Evolutionary conservation across 1,284 basidiomycete genomes (phyloP).

Genomic region (Nidula niveotomentosa): DNA sequence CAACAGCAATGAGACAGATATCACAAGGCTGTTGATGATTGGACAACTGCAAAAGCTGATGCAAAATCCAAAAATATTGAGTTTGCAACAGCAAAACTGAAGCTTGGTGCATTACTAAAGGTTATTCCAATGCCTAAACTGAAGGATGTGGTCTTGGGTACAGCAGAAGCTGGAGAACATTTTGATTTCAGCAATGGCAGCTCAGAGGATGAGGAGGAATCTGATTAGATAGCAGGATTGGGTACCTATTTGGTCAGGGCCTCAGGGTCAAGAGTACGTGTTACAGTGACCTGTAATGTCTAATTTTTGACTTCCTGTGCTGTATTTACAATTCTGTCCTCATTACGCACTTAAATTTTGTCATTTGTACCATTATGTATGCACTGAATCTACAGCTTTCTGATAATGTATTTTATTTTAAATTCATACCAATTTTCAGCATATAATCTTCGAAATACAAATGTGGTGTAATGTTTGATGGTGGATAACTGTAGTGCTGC

Average conservation of each 20-base stretch:
- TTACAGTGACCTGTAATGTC: neutral
- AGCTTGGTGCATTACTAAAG: constrained; percentile 1
- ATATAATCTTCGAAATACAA: neutral
- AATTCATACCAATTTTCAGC: neutral
- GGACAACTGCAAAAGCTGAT: constrained; percentile 5
- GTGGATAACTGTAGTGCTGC: neutral
- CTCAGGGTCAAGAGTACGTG: neutral
- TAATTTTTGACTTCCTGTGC: neutral
- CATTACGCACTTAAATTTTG: neutral
- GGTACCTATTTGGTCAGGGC: too few species aligned
- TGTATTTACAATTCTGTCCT: neutral
- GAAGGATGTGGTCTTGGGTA: neutral
- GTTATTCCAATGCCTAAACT: constrained; percentile 3
- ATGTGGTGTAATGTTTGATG: neutral
- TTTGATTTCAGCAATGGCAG: neutral
- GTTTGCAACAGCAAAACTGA: constrained; percentile 7
- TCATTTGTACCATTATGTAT: neutral
- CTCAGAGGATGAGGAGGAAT: neutral
- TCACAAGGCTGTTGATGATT: constrained; percentile 6
- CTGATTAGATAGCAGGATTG: neutral
- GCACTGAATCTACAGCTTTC: neutral
- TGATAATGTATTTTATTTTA: neutral
- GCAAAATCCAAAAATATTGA: constrained; percentile 6
- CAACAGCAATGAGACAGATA: constrained; percentile 1
- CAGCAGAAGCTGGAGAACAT: neutral